These are phyloP conservation scores for Pseudogymnoascus sp. DNA, from an alignment of 2,329 filamentous ascomycete species.

Conservation along the genomic window DNA sequence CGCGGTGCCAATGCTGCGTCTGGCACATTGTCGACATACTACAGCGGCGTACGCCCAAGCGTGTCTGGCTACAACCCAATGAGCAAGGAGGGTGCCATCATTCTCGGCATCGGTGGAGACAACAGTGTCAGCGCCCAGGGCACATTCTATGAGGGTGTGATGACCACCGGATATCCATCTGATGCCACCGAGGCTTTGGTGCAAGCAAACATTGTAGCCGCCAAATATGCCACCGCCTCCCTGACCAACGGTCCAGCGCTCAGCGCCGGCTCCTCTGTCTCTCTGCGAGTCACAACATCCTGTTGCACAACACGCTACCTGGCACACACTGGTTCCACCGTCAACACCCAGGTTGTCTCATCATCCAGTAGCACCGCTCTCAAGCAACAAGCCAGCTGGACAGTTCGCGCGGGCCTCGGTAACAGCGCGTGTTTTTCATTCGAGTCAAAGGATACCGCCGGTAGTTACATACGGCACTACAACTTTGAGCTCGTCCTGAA, in stretches of 20 bases:
- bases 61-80: constrained; percentile 49
- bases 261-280: constrained; percentile 41
- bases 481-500: constrained; percentile 43
- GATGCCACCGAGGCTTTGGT: constrained; percentile 48
- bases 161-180: constrained; percentile 51
- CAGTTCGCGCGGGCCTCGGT: constrained; percentile 44
- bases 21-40: constrained; percentile 49
- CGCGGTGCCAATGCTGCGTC: constrained; percentile 49
- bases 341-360: constrained; percentile 48
- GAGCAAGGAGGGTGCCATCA: constrained; percentile 54
- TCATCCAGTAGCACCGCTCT: constrained; percentile 41
- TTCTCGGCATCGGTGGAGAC: constrained; percentile 58
- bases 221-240: constrained; percentile 43
- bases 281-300: constrained; percentile 46
- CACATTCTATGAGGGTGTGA: constrained; percentile 55
- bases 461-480: constrained; percentile 50
- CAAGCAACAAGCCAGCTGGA: constrained; percentile 45
- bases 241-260: constrained; percentile 41
- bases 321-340: constrained; percentile 40
- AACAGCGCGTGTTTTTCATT: constrained; percentile 53
- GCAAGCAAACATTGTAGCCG: constrained; percentile 51
- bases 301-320: constrained; percentile 47
- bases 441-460: constrained; percentile 49
- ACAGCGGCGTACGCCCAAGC: constrained; percentile 45
- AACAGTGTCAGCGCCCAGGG: constrained; percentile 52